Evolutionary conservation across 257 asterid species (phyloP), one percentile per base, ranked within the genome.

Genomic region (Rauvolfia tetraphylla): DNA sequence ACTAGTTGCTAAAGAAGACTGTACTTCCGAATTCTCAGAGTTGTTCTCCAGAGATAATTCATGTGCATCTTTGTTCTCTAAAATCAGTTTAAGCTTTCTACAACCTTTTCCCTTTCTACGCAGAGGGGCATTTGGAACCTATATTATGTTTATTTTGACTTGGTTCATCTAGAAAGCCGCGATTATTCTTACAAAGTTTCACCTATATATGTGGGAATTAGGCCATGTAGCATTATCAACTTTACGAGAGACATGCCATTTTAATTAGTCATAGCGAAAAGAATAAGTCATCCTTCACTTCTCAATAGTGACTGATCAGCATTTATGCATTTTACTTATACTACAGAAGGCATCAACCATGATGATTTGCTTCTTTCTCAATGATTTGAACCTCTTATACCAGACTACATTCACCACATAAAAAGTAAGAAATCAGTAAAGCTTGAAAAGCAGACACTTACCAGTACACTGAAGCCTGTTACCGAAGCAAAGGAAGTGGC

Each of bases 401-500:
- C 38, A 59, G 17, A 17, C 22, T 36, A 29, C 4, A 72, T 9
- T 33, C 8, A 36, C 12, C 9, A 9, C 49, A 12, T 5, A 7
- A 48, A 22, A 46, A 27, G n/a, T 46, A 54, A 56, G 31, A 13
- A 57, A 29, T 51, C 15, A 72, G 22, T 41, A 70, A 10, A 48
- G 4, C 29, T 48, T 39, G 78, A 76, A 11, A 27, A 11, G 29
- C 17, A 44, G 68, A 68, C 15, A 74, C 72, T 65, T 84, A 90
- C 96, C 85, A 90, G 44, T 3, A 90, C 86, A 67, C 86, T 90
- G 87, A 86, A 90, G 34, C 92, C 96, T 1, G 91, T 86, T 79
- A 89, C 90, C 0, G 96, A 78, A 62, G 96, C 93, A 34, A 89
- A 90, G 36, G 92, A 87, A 66, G 92, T 89, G 49, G 92, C 93